Evolutionary conservation across 129 eudicot genomes (phyloP).

Genomic region (Pulicaria dysenterica): DNA sequence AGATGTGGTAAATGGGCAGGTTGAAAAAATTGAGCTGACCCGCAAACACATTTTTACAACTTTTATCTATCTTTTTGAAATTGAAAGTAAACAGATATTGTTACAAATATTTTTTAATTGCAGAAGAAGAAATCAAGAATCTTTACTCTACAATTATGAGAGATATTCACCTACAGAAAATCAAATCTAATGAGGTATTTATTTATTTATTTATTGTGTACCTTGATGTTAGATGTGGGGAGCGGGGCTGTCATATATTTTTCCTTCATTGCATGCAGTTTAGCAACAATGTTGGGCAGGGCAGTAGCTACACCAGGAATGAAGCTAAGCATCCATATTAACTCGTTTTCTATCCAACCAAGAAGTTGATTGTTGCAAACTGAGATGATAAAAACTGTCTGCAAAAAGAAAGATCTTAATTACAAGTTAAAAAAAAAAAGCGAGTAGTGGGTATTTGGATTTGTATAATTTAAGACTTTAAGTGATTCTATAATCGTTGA

Average conservation of each 20-base stretch:
- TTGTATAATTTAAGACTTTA: background rate
- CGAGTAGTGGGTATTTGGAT: background rate
- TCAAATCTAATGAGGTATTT: too few species aligned
- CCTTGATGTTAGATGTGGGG: conserved; percentile 70
- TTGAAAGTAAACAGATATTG: background rate
- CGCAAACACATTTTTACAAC: background rate
- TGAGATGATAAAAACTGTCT: conserved; percentile 81
- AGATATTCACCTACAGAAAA: background rate
- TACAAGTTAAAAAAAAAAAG: background rate
- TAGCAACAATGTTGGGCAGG: conserved; percentile 59
- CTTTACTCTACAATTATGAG: background rate
- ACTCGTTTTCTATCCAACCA: conserved; percentile 84
- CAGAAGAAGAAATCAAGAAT: background rate
- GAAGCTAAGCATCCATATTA: conserved; percentile 77
- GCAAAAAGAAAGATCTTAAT: conserved; percentile 19
- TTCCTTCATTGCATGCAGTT: conserved; percentile 80
- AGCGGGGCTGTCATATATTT: conserved; percentile 71
- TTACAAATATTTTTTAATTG: background rate
- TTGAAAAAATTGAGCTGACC: background rate
- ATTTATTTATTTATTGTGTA: conserved; percentile 6
- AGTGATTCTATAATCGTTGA: too few species aligned
- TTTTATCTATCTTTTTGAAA: background rate
- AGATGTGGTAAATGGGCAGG: background rate
- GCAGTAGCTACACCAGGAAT: conserved; percentile 74
- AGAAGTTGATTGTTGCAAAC: conserved; percentile 98